Evolutionary conservation across 805 yeast genomes (phyloP), one percentile per base, ranked within the genome.

Genomic region (Osmozyma mogii): DNA sequence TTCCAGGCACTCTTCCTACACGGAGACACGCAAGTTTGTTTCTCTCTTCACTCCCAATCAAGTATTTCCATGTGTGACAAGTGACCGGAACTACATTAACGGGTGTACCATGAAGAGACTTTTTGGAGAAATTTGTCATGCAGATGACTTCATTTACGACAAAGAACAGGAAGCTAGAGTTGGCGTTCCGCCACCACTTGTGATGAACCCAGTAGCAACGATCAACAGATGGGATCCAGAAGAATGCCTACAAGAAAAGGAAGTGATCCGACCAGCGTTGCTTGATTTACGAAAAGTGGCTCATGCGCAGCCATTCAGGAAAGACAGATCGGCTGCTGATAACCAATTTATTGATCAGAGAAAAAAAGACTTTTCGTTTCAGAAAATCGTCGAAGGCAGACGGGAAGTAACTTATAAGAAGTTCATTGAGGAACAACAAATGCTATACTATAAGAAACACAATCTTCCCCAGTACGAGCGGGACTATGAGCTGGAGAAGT

Each of bases 1-100:
- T 38, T 65, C 72, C 4, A 43, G 74, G 24, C 75, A 70, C 35
- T 65, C 73, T 1, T 65, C 73, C 2, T 70, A 55, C 33, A 28
- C 52, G 6, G 75, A 70, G 37, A 47, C 56, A 10, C 35, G 47
- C 11, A 31, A 51, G 7, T 56, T 70, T 9, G 41, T 69, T 1
- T 36, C 47, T 4, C 23, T 48, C 18, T 60, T 70, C 29, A 44
- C 35, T 7, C 70, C 71, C 0, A 40, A 31, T 9, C 65, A 65
- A 27, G 69, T 69, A 0, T 65, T 52, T 28, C 74, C 74, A 0
- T 60, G 67, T 27, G 54, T 52, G n/a, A 61, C 52, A 21, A 52
- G 59, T 1, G 27, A 22, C 6, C 21, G 37, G 1, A 40, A 54
- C 0, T 68, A 70, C 71, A 30, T 27, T 6, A 38, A 41, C 15